These are phyloP conservation scores for Aureobasidium subglaciale DNA, from an alignment of 2,329 filamentous ascomycete species.

Conservation along the genomic window DNA sequence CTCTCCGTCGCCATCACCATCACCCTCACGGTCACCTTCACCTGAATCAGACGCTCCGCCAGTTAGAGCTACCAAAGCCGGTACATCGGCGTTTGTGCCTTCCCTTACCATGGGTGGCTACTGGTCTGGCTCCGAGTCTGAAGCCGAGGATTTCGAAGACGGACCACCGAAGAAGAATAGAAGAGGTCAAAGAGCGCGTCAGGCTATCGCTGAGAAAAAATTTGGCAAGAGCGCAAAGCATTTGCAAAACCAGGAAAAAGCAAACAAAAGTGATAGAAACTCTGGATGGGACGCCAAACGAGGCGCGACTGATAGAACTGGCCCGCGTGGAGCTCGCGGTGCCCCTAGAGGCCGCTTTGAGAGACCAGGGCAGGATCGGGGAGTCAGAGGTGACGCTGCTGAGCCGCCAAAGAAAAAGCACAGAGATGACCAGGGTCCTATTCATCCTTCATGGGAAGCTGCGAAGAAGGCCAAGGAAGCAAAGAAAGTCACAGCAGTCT, in stretches of 20 bases:
- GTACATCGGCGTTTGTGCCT: constrained; percentile 60
- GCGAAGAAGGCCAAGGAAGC: constrained; percentile 54
- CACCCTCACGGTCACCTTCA: constrained; percentile 22
- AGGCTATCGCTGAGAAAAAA: constrained; percentile 74
- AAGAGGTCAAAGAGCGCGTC: constrained; percentile 68
- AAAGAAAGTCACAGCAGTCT: constrained; percentile 39
- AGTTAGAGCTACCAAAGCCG: constrained; percentile 22
- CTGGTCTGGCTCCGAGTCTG: constrained; percentile 66
- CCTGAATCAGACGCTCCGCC: constrained; percentile 19
- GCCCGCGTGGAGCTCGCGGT: constrained; percentile 17
- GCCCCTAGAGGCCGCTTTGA: constrained; percentile 20
- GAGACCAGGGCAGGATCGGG: constrained; percentile 19
- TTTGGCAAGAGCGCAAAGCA: constrained; percentile 67
- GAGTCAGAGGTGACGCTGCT: constrained; percentile 19
- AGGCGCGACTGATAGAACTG: constrained; percentile 39
- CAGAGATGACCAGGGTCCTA: constrained; percentile 43
- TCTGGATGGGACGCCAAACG: constrained; percentile 52
- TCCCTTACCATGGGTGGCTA: constrained; percentile 71
- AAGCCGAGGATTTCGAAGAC: constrained; percentile 53
- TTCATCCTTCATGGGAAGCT: constrained; percentile 61
- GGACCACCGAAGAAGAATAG: constrained; percentile 60
- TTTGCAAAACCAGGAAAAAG: constrained; percentile 39
- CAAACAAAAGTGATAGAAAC: constrained; percentile 34
- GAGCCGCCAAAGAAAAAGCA: constrained; percentile 26
- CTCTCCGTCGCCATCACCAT: constrained; percentile 23